These are phyloP conservation scores for Tolypocladium ovalisporum DNA, from an alignment of 2,329 filamentous ascomycete species.

Conservation along the genomic window DNA sequence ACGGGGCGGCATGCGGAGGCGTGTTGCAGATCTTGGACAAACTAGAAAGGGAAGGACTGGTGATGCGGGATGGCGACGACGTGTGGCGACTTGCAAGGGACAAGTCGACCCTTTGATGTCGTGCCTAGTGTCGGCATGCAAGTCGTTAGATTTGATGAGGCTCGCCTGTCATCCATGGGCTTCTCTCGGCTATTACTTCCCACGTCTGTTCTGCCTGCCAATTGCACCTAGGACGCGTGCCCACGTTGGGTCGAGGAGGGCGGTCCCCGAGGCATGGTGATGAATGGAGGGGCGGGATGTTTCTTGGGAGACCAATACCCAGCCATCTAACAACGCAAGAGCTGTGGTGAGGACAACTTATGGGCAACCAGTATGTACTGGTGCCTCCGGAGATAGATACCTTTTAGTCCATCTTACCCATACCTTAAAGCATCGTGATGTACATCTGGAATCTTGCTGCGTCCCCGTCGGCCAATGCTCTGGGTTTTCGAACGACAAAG, in stretches of 20 bases:
- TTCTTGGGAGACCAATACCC: no score
- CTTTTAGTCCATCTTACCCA: no score
- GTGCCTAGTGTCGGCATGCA: not conserved
- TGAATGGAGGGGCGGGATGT: no score
- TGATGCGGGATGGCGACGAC: conserved; percentile 27
- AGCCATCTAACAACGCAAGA: not conserved
- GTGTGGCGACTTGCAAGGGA: conserved; percentile 15
- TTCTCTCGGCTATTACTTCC: no score
- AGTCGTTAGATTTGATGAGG: not conserved
- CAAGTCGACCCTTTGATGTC: conserved; percentile 11
- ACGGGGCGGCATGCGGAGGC: conserved; percentile 64
- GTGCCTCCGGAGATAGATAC: no score
- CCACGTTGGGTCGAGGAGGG: not conserved
- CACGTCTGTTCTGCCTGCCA: no score
- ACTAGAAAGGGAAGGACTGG: conserved; percentile 62
- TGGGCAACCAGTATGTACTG: no score
- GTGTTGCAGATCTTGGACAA: conserved; percentile 72
- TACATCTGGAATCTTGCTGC: no score
- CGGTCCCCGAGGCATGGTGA: not conserved
- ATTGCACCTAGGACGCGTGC: no score
- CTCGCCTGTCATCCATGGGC: not conserved
- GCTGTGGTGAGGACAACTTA: not conserved
- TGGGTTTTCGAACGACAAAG: no score
- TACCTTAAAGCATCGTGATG: no score
- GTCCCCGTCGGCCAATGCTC: no score